phyloP scores from a whole-genome alignment of 23 red algal species.

The Gracilaria vermiculophylla region DNA sequence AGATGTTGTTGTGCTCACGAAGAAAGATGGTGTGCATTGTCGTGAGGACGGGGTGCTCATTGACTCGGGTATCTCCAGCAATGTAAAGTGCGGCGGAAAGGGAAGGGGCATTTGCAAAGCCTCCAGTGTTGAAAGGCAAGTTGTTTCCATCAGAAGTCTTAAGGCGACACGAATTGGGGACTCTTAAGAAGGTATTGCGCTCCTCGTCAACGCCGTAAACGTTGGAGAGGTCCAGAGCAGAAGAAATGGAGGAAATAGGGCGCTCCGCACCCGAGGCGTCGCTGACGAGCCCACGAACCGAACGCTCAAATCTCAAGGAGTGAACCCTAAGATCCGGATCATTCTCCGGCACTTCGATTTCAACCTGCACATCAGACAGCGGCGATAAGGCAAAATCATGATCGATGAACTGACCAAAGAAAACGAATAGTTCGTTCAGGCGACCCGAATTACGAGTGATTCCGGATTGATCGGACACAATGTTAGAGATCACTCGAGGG shows the following conservation, averaged over 20 bases:
- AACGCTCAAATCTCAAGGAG: constrained; percentile 13
- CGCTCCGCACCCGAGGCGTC: background rate
- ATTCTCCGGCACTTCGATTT: constrained; percentile 4
- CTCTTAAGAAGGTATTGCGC: constrained; percentile 2
- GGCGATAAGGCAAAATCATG: constrained; percentile 35
- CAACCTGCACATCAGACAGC: background rate
- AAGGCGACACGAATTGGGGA: background rate
- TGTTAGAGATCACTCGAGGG: constrained; percentile 26
- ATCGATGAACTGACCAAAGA: no score
- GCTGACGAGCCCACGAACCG: background rate
- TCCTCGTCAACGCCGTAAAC: constrained; percentile 30
- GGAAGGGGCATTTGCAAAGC: constrained; percentile 32
- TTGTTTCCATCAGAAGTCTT: constrained; percentile 31
- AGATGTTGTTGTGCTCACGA: constrained; percentile 55
- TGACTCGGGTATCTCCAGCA: constrained; percentile 31
- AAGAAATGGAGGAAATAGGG: background rate
- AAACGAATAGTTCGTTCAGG: constrained; percentile 24
- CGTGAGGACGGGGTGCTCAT: constrained; percentile 42
- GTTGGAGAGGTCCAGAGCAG: constrained; percentile 27
- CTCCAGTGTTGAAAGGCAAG: constrained; percentile 48
- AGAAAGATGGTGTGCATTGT: constrained; percentile 34
- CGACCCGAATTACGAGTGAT: background rate
- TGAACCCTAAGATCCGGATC: background rate
- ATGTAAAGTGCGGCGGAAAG: background rate
- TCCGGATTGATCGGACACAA: background rate